A percentile compares a stretch with the other conserved stretches of the same genome.
Evolutionary conservation across 805 yeast genomes (phyloP).

Genomic region (Metschnikowia orientalis): DNA sequence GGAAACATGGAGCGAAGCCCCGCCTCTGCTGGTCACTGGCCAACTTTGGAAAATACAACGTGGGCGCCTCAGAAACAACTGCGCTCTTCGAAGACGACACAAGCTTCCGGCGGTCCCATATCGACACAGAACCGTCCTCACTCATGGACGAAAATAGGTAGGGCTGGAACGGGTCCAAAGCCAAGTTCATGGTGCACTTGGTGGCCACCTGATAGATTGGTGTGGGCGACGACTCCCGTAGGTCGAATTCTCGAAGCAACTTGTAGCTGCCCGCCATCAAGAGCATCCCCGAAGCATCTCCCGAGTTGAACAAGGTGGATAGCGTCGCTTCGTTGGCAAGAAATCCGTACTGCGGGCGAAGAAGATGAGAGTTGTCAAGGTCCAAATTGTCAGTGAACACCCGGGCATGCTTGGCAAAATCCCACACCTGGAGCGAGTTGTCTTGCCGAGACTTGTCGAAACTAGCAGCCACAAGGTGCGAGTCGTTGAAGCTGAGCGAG

Average conservation of each 20-base stretch:
- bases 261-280: constrained; percentile 75
- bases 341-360: constrained; percentile 52
- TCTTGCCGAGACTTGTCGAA: constrained; percentile 75
- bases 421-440: constrained; percentile 76
- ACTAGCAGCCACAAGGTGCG: constrained; percentile 69
- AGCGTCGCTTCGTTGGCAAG: constrained; percentile 72
- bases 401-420: constrained; percentile 55
- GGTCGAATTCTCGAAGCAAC: constrained; percentile 71
- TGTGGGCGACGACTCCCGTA: constrained; percentile 46
- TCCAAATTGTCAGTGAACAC: constrained; percentile 15
- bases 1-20: constrained; percentile 59
- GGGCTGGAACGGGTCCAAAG: constrained; percentile 63
- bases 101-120: constrained; percentile 75
- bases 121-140: constrained; percentile 78
- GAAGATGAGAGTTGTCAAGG: constrained; percentile 46
- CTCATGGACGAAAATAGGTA: constrained; percentile 68
- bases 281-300: constrained; percentile 17
- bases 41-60: constrained; percentile 56
- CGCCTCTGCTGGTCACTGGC: constrained; percentile 55
- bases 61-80: constrained; percentile 47
- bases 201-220: constrained; percentile 75
- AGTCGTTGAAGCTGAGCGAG: constrained; percentile 61
- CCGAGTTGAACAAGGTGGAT: constrained; percentile 53
- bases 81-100: constrained; percentile 18
- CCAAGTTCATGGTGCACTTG: constrained; percentile 62